Evolutionary conservation across 495 filamentous ascomycete species (phyloP), one percentile per base, ranked within the genome.

Genomic region (Penicillium lagena): DNA sequence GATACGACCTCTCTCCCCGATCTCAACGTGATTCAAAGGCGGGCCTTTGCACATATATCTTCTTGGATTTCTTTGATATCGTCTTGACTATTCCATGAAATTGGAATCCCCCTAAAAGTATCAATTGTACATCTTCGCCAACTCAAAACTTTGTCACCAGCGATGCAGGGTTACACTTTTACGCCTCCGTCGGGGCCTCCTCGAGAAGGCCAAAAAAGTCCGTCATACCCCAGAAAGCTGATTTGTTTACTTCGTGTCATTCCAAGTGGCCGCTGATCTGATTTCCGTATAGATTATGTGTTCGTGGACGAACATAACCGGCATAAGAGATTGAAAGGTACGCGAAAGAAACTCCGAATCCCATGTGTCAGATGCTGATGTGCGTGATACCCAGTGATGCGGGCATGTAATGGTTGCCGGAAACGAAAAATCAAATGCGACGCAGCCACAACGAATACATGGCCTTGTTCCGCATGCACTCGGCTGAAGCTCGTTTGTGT

Each of bases 241-340:
- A 22, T 22, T 2, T 4, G 22, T 22, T 22, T 22, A 22, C 22
- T 22, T 22, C 22, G 22, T 22, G 22, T 22, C 22, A 22, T 22
- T 0, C 22, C 22, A 22, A 22, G 22, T 22, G 22, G 22, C 22
- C 4, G 22, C 22, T 22, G 22, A 22, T 22, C 22, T 22, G 22
- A 22, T 22, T 22, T 22, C 15, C 22, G 22, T 37, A 35, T 62
- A 96, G 90, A 96, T 59, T 98, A 96, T 86, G 93, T 99, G 37
- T 99, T 99, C 56, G 93, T 99, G 40, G 94, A 99, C 64, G 93
- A 99, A 66, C 91, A 99, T 62, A 99, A 97, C 66, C 82, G 93
- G 36, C 93, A 99, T 68, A 96, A 96, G 70, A 78, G 93, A 50
- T 70, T 97, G 43, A 99, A 99, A 74, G 90, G 90, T 95, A 80